Evolutionary conservation across 2,329 filamentous ascomycete genomes (phyloP), one percentile per base, ranked within the genome.

Genomic region (Talaromyces marneffei): DNA sequence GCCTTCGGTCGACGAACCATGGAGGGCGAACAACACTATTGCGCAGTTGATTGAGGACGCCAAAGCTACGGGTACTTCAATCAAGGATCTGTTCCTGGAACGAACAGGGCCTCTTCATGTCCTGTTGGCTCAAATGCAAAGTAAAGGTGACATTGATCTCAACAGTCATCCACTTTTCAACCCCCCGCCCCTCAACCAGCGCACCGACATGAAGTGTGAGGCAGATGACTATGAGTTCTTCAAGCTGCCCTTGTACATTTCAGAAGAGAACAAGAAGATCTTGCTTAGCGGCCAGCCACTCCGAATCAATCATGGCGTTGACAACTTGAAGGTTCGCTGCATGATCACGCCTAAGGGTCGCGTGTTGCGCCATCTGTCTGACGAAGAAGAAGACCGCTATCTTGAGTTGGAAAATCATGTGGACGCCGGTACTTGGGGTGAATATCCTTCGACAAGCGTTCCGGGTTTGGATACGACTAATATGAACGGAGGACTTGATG

Each of bases 381-480:
- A 69, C 2, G 77, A 78, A n/a, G 79, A 81, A 65, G 77, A 79
- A 62, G 73, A 78, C 18, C 73, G 72, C 23, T 78, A 79, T 44
- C 69, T 81, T 1, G 72, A 72, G n/a, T 68, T 81, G 6, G 77
- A 80, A 64, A 76, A 76, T 61, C 71, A 68, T 58, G 68, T 74
- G 4, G 63, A 67, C 5, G 66, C 66, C 25, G 62, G 68, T 20
- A 65, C 68, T 10, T 73, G 72, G 48, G 71, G 75, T 57, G 74
- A 77, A 62, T 77, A 75, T 63, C 75, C 75, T 2, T 67, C 69
- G 2, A 65, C 72, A 3, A 67, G 71, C 3, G 67, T 73, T 46
- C 72, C 76, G 9, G 71, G 76, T 20, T 72, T 75, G 2, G 77
- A 79, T 52, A 67, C 70, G n/a, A 76, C 72, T 54, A 79, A 80